Evolutionary conservation across 2,329 filamentous ascomycete genomes (phyloP).

Genomic region (Aspergillus floridensis): DNA sequence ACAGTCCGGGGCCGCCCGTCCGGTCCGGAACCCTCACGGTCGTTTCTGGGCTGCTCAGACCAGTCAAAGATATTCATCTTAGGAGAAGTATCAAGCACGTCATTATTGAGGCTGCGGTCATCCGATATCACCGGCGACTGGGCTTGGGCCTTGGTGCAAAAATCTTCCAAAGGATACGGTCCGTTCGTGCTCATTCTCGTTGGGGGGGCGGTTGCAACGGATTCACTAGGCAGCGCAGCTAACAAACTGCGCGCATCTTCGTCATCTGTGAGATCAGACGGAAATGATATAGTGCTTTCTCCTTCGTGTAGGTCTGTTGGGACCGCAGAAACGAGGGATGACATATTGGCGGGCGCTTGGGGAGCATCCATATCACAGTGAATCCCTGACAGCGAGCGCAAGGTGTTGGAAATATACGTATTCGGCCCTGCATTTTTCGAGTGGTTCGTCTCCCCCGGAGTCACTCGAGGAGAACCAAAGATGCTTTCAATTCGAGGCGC

Average conservation of each 20-base stretch:
- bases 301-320: conserved; percentile 14
- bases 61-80: conserved; percentile 62
- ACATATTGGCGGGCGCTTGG: conserved; percentile 10
- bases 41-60: conserved; percentile 58
- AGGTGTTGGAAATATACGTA: conserved; percentile 45
- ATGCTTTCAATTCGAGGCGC: conserved; percentile 62
- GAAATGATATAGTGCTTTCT: conserved; percentile 21
- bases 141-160: not conserved
- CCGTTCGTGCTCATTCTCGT: conserved; percentile 4
- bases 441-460: conserved; percentile 41
- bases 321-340: conserved; percentile 14
- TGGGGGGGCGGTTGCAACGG: conserved; percentile 7
- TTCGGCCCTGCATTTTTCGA: conserved; percentile 50
- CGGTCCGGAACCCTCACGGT: conserved; percentile 53
- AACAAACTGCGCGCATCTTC: conserved; percentile 30
- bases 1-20: conserved; percentile 61
- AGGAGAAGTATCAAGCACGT: conserved; percentile 39
- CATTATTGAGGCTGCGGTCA: conserved; percentile 9
- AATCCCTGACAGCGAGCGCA: conserved; percentile 24
- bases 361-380: conserved; percentile 22
- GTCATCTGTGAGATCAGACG: conserved; percentile 25
- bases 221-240: conserved; percentile 27
- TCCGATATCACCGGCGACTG: conserved; percentile 8
- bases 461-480: conserved; percentile 52
- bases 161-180: not conserved